These are phyloP conservation scores for Grosmannia serpens DNA, from an alignment of 2,329 filamentous ascomycete species.

Conservation along the genomic window DNA sequence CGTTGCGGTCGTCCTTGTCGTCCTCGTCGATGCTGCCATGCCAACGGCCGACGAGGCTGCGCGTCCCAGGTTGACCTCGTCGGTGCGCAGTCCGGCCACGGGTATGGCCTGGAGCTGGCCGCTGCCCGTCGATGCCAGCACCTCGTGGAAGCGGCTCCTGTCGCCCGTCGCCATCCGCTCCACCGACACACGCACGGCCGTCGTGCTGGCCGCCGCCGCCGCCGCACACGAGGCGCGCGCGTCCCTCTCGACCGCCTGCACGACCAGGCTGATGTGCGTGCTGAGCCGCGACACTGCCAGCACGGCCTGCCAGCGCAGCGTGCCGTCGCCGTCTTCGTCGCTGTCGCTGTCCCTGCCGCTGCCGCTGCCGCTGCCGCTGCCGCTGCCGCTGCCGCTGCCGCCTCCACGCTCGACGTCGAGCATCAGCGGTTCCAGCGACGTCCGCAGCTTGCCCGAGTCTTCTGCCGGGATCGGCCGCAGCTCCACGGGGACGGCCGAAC, in stretches of 20 bases:
- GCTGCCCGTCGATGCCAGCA: conserved; percentile 55
- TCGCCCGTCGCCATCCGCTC: conserved; percentile 46
- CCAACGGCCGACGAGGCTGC: neutral
- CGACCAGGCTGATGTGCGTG: conserved; percentile 48
- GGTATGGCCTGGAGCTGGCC: conserved; percentile 63
- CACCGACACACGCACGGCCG: conserved; percentile 55
- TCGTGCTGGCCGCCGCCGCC: conserved; percentile 16
- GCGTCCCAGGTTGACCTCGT: conserved; percentile 6
- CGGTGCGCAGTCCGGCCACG: conserved; percentile 22
- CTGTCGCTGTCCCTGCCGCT: conserved; percentile 10
- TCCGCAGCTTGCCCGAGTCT: conserved; percentile 61
- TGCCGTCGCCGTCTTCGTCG: conserved; percentile 17
- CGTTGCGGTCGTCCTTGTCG: too few species aligned
- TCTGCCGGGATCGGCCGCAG: conserved; percentile 57
- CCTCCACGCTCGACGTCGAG: too few species aligned
- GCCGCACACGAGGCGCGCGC: neutral
- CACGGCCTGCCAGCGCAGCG: conserved; percentile 28
- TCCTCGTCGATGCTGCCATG: too few species aligned
- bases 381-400: too few species aligned
- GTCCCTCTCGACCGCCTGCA: conserved; percentile 9
- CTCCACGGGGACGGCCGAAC: conserved; percentile 44
- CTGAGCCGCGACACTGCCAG: conserved; percentile 30
- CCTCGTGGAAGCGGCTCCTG: conserved; percentile 32
- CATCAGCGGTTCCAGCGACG: conserved; percentile 42
- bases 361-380: neutral